Evolutionary conservation across 169 alveolate genomes (phyloP).

Genomic region (Cryptosporidium viatorum): DNA sequence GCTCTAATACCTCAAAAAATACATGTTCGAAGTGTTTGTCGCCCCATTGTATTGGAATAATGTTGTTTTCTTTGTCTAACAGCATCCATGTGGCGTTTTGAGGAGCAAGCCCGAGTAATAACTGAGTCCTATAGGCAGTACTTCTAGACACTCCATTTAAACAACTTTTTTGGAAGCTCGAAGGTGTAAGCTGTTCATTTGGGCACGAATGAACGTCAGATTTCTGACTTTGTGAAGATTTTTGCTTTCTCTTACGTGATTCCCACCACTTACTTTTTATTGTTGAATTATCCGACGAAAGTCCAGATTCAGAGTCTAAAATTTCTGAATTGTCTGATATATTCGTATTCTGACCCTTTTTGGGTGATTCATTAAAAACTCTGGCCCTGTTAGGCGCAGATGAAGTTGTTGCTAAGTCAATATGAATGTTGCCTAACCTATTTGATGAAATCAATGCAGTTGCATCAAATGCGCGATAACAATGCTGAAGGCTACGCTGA

Average conservation of each 20-base stretch:
- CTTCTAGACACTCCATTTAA: slow-evolving; percentile 47
- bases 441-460: slow-evolving; percentile 80
- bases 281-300: slow-evolving; percentile 47
- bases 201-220: background rate
- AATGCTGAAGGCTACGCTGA: slow-evolving; percentile 69
- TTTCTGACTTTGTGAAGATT: slow-evolving; percentile 73
- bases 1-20: slow-evolving; percentile 82
- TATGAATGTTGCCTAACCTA: slow-evolving; percentile 77
- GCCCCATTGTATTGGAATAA: slow-evolving; percentile 85
- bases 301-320: slow-evolving; percentile 7
- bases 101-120: slow-evolving; percentile 58
- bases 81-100: slow-evolving; percentile 83
- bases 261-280: slow-evolving; percentile 74
- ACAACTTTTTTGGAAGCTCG: slow-evolving; percentile 40
- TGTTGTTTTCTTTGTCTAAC: slow-evolving; percentile 82
- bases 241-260: slow-evolving; percentile 73
- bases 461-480: slow-evolving; percentile 80
- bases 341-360: slow-evolving; percentile 17
- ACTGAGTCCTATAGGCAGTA: slow-evolving; percentile 50
- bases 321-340: slow-evolving; percentile 12
- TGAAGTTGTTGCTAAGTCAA: slow-evolving; percentile 78
- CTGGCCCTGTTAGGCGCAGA: slow-evolving; percentile 26
- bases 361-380: slow-evolving; percentile 7
- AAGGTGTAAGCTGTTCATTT: slow-evolving; percentile 35
- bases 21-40: slow-evolving; percentile 81